These are phyloP conservation scores for Avena atlantica DNA, from an alignment of 176 grass and related monocot species.

Conservation along the genomic window DNA sequence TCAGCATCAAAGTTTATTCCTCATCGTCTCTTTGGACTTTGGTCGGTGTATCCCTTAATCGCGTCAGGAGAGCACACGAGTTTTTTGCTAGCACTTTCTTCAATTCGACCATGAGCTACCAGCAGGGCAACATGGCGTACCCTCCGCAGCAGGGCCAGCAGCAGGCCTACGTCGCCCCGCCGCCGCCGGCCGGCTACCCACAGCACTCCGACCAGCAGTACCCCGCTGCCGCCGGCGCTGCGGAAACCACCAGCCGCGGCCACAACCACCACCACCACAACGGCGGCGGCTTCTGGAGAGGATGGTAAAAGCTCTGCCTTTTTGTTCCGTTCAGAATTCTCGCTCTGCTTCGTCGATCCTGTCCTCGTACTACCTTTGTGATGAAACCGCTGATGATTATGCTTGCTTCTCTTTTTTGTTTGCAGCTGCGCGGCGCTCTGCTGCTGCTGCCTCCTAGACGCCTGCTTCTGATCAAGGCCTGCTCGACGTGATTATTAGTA, in stretches of 20 bases:
- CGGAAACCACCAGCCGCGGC: slow-evolving; percentile 9
- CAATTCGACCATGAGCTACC: slow-evolving; percentile 18
- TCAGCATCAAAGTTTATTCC: neutral
- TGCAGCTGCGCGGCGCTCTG: neutral
- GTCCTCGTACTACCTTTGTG: neutral
- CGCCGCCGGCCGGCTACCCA: slow-evolving; percentile 16
- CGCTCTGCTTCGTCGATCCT: neutral
- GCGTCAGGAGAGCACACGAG: neutral
- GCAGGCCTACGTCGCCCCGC: slow-evolving; percentile 10
- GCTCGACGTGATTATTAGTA: too few species aligned
- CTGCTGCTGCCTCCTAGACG: neutral
- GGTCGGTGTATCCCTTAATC: neutral
- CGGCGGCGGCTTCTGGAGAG: slow-evolving; percentile 35
- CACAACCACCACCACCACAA: neutral
- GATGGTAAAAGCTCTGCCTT: neutral
- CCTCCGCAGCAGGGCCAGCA: slow-evolving; percentile 5
- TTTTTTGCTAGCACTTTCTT: neutral
- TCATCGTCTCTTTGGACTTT: neutral
- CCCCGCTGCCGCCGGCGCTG: neutral
- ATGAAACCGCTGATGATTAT: too few species aligned
- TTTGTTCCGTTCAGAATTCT: neutral
- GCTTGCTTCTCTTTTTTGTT: neutral
- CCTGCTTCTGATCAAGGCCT: neutral
- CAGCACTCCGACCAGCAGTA: slow-evolving; percentile 8
- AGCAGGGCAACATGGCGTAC: neutral